Conservation (phyloP, 1,284 basidiomycete genomes). For the Butyriboletus appendiculatus region DNA sequence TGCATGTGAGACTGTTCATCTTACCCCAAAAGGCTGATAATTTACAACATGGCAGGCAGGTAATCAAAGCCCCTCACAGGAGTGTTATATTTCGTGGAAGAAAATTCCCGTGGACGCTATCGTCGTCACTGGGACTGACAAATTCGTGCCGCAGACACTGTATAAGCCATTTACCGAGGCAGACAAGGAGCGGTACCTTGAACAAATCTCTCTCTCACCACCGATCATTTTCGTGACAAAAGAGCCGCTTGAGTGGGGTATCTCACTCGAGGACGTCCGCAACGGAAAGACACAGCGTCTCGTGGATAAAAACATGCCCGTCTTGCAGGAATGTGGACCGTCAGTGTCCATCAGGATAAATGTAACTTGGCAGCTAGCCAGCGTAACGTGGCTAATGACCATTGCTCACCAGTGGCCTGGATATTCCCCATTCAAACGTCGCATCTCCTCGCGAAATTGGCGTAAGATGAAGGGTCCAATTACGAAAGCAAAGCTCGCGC, state of each 20-base stretch:
- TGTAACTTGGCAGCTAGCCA: constrained; percentile 40
- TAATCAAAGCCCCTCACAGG: constrained; percentile 7
- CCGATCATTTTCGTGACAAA: constrained; percentile 61
- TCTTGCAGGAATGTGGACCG: constrained; percentile 65
- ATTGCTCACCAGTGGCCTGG: constrained; percentile 64
- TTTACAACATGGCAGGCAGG: constrained; percentile 2
- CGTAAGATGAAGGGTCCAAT: constrained; percentile 67
- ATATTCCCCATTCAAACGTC: constrained; percentile 65
- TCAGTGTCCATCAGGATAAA: constrained; percentile 68
- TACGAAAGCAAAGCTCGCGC: constrained; percentile 58
- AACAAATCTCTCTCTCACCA: constrained; percentile 55
- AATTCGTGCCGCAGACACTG: constrained; percentile 59
- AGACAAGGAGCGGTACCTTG: constrained; percentile 68
- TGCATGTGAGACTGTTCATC: constrained; percentile 5
- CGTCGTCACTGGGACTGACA: constrained; percentile 34
- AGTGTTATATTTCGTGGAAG: constrained; percentile 20
- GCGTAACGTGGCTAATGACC: background rate
- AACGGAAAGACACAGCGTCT: constrained; percentile 42
- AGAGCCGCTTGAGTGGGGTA: constrained; percentile 54
- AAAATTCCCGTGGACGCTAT: constrained; percentile 7
- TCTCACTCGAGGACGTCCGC: constrained; percentile 52
- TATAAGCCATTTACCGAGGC: constrained; percentile 70
- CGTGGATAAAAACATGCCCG: constrained; percentile 50
- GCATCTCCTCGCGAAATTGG: constrained; percentile 73
- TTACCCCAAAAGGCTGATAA: background rate